Conservation (phyloP, 2,329 filamentous ascomycete genomes). For the Penicillium sp. region DNA sequence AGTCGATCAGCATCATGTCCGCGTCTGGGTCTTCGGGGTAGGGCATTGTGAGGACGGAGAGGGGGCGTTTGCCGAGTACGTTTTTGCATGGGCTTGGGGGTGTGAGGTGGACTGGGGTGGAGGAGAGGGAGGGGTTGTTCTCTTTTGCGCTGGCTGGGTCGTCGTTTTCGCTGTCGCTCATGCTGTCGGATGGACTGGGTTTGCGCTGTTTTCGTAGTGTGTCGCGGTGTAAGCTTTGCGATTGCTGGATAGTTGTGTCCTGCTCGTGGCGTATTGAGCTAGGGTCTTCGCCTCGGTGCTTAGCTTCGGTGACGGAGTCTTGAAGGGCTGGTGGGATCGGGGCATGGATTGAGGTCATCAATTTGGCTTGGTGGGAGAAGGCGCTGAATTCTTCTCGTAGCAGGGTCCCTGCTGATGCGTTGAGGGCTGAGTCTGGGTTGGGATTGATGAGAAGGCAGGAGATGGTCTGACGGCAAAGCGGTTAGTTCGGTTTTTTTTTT, state of each 20-base stretch:
- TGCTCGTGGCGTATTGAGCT: constrained; percentile 24
- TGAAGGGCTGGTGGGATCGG: constrained; percentile 46
- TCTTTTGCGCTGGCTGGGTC: constrained; percentile 42
- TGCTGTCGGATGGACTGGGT: neutral
- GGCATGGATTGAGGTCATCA: constrained; percentile 61
- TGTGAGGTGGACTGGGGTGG: constrained; percentile 31
- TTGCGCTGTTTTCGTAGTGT: constrained; percentile 12
- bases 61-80: constrained; percentile 39
- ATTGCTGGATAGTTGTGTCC: constrained; percentile 16
- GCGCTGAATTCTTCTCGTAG: constrained; percentile 56
- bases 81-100: constrained; percentile 37
- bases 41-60: constrained; percentile 39
- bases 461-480: constrained; percentile 45
- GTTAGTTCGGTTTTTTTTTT: neutral
- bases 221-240: constrained; percentile 8
- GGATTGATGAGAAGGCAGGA: constrained; percentile 59
- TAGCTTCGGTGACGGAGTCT: constrained; percentile 49
- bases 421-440: constrained; percentile 60
- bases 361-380: constrained; percentile 53
- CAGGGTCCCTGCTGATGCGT: constrained; percentile 55
- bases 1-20: constrained; percentile 28
- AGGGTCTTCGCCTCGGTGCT: constrained; percentile 50
- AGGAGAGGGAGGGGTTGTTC: constrained; percentile 45
- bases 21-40: constrained; percentile 30
- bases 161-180: constrained; percentile 18